Evolutionary conservation across 345 rosid genomes (phyloP).

Genomic region (Eucalyptus erythrocorys): DNA sequence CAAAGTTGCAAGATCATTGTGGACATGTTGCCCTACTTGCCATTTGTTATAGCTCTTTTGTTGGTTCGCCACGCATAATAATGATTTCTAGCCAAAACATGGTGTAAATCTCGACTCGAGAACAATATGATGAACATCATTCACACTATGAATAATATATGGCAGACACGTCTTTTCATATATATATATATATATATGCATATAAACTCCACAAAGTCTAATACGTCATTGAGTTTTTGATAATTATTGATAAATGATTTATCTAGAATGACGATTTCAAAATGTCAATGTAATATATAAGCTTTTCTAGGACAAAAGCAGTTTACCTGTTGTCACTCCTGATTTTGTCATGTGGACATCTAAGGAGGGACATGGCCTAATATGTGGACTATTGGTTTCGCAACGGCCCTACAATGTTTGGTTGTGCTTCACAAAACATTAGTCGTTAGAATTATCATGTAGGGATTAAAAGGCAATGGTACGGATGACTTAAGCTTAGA

Average conservation of each 20-base stretch:
- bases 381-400: conserved; percentile 20
- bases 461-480: background rate
- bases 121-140: background rate
- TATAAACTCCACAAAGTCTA: background rate
- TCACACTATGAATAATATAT: background rate
- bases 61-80: background rate
- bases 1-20: conserved; percentile 12
- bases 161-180: background rate
- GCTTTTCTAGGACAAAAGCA: background rate
- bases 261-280: background rate
- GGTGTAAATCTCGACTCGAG: background rate
- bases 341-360: conserved; percentile 1
- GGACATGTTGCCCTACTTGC: conserved; percentile 26
- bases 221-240: background rate
- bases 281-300: background rate
- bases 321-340: background rate
- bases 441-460: background rate
- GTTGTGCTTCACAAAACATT: conserved; percentile 12
- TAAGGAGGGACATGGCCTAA: conserved; percentile 20
- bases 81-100: background rate
- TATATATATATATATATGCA: background rate
- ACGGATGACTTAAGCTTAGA: conserved; percentile 7
- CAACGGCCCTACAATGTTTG: conserved; percentile 28
- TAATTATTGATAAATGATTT: background rate
- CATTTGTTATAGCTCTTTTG: background rate